Conservation (phyloP, 2,329 filamentous ascomycete genomes). For the Colletotrichum liriopes region DNA sequence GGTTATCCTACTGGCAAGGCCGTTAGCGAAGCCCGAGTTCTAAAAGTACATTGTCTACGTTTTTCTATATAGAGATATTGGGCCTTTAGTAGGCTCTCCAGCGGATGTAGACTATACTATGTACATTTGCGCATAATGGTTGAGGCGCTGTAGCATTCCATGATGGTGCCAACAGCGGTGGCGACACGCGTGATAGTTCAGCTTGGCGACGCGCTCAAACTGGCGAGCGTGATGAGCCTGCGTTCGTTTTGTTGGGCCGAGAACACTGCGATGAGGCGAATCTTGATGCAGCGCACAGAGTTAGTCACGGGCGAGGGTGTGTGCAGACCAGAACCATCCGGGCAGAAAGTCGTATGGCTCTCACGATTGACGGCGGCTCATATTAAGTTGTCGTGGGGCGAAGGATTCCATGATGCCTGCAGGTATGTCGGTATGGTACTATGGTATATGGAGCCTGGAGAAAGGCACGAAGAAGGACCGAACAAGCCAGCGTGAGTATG, state of each 20-base stretch:
- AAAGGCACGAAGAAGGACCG: constrained; percentile 36
- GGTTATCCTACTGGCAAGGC: constrained; percentile 75
- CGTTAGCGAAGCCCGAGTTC: constrained; percentile 66
- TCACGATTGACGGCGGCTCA: not conserved
- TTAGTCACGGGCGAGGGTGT: not conserved
- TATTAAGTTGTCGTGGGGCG: constrained; percentile 7
- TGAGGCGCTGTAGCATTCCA: not conserved
- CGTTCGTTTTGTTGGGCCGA: not conserved
- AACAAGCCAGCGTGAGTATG: constrained; percentile 34
- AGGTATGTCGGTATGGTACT: not conserved
- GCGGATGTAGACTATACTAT: not conserved
- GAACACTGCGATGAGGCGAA: not conserved
- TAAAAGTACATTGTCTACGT: constrained; percentile 69
- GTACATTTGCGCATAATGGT: not conserved
- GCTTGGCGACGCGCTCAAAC: not conserved
- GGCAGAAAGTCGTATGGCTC: not conserved
- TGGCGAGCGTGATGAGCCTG: not conserved
- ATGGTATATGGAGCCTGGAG: constrained; percentile 2
- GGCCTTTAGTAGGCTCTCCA: constrained; percentile 26
- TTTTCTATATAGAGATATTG: constrained; percentile 22
- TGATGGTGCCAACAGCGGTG: not conserved
- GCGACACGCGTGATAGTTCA: not conserved
- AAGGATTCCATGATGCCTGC: not conserved
- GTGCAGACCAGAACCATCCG: not conserved
- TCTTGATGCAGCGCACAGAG: not conserved